Evolutionary conservation across 139 green algal species (phyloP).

Genomic region (Coelastrella sp.): DNA sequence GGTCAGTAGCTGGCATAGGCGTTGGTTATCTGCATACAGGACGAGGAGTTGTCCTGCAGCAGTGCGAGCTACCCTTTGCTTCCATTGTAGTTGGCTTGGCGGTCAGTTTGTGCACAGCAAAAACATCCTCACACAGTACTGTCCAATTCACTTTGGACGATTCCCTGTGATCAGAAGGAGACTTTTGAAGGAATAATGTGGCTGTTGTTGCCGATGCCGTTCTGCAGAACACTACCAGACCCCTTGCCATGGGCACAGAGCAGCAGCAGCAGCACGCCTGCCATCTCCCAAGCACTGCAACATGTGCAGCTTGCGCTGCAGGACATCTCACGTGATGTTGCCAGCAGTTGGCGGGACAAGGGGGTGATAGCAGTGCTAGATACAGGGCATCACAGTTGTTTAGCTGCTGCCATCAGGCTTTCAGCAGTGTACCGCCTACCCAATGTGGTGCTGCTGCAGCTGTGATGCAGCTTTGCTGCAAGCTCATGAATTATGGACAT

Average conservation of each 20-base stretch:
- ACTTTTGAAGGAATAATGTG: not conserved
- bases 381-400: constrained; percentile 36
- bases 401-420: constrained; percentile 34
- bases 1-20: too few relatives aligned
- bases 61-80: too few relatives aligned
- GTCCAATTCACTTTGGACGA: too few relatives aligned
- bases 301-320: not conserved
- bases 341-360: constrained; percentile 4
- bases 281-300: not conserved
- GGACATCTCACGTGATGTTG: not conserved
- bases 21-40: too few relatives aligned
- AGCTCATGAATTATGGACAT: too few relatives aligned
- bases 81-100: too few relatives aligned
- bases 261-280: not conserved
- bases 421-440: constrained; percentile 19
- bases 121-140: too few relatives aligned
- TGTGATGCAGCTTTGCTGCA: too few relatives aligned
- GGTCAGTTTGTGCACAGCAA: too few relatives aligned
- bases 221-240: not conserved
- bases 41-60: too few relatives aligned
- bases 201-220: not conserved
- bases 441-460: constrained; percentile 26
- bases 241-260: not conserved
- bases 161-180: not conserved
- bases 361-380: constrained; percentile 19